Percentiles rank a stretch among this genome's conserved stretches.
These are phyloP conservation scores for Elsinoe fawcettii DNA, from an alignment of 2,329 filamentous ascomycete genomes.

Conservation along the genomic window DNA sequence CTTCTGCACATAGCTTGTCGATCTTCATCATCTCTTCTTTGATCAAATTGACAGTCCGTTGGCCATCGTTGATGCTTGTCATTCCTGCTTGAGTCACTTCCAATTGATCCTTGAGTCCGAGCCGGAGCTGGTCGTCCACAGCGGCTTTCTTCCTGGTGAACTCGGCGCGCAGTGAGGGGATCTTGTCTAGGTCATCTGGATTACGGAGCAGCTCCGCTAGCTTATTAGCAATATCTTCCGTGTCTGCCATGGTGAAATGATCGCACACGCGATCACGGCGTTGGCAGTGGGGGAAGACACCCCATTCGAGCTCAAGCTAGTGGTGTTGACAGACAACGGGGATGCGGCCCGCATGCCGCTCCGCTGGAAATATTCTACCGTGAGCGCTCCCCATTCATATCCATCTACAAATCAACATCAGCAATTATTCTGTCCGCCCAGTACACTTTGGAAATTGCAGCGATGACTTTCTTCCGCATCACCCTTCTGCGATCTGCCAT, in stretches of 20 bases:
- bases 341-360: not conserved
- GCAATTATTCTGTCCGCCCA: not conserved
- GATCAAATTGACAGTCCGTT: conserved; percentile 84
- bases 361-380: not conserved
- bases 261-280: conserved; percentile 1
- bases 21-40: conserved; percentile 99
- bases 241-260: conserved; percentile 24
- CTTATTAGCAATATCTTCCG: conserved; percentile 44
- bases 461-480: conserved; percentile 58
- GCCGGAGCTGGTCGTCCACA: conserved; percentile 82
- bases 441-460: not conserved
- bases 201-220: conserved; percentile 89
- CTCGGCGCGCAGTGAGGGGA: conserved; percentile 78
- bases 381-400: not conserved
- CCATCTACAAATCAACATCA: not conserved
- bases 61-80: conserved; percentile 77
- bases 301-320: not conserved
- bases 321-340: not conserved
- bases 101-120: conserved; percentile 82
- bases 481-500: conserved; percentile 85
- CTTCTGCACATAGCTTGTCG: conserved; percentile 92
- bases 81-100: conserved; percentile 92
- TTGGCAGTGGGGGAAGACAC: not conserved
- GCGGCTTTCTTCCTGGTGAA: conserved; percentile 90
- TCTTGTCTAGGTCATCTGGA: conserved; percentile 96